Conservation (phyloP, 2,329 filamentous ascomycete genomes). For the Monosporascus sp. region DNA sequence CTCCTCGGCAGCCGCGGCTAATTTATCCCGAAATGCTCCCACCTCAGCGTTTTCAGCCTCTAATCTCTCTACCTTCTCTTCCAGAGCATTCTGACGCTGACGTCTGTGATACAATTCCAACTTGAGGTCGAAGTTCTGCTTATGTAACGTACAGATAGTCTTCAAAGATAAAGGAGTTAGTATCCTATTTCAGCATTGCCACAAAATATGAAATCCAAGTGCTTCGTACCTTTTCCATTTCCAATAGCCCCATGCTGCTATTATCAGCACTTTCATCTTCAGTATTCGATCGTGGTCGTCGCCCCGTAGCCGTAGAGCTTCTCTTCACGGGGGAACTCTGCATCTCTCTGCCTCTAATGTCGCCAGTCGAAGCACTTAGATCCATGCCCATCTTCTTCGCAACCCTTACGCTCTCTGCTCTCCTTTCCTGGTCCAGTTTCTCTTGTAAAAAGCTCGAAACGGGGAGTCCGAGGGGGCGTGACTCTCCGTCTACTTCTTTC, state of each 20-base stretch:
- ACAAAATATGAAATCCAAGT: constrained; percentile 1
- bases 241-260: constrained; percentile 57
- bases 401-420: constrained; percentile 40
- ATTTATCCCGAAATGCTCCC: constrained; percentile 51
- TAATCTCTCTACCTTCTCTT: constrained; percentile 50
- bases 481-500: constrained; percentile 36
- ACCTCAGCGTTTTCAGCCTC: constrained; percentile 49
- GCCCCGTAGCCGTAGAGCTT: constrained; percentile 26
- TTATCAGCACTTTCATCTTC: constrained; percentile 37
- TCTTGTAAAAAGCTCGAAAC: constrained; percentile 51
- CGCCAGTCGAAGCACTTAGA: constrained; percentile 31
- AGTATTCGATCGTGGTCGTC: constrained; percentile 38
- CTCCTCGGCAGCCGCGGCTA: constrained; percentile 58
- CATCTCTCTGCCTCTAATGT: constrained; percentile 27
- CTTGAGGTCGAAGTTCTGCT: constrained; percentile 74
- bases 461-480: constrained; percentile 30
- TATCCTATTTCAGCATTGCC: background rate
- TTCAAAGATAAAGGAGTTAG: constrained; percentile 23
- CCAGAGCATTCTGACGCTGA: constrained; percentile 55
- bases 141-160: constrained; percentile 63
- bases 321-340: constrained; percentile 35
- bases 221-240: constrained; percentile 57
- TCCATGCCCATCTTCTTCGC: constrained; percentile 31
- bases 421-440: constrained; percentile 46
- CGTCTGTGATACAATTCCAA: constrained; percentile 65